Base-by-base conservation (phyloP, 1,139 yeast genomes). In the Scheffersomyces quercinus region DNA sequence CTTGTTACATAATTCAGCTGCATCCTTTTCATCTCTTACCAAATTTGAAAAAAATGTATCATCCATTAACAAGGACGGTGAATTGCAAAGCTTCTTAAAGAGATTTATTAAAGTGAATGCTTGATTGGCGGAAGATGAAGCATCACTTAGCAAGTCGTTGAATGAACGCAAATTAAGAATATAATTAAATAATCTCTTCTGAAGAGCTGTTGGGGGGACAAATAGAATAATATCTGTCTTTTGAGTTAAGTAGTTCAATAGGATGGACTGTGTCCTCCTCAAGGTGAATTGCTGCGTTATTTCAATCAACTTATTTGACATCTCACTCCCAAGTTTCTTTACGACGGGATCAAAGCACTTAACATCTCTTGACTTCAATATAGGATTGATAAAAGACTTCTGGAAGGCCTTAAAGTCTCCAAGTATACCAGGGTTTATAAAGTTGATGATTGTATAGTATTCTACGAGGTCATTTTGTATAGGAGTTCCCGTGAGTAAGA, bases 381-480 rank as follows among this genome's bases (percentile, higher is more conserved):
- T 90, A 0, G 98, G 98, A 28, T 65, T 70, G 45, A 88, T 81
- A 57, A 62, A 93, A 5, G 73, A 73, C 48, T 76, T 80, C 54
- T 86, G 90, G 59, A 93, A 93, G 2, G 70, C 65, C 29, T 77
- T 68, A 44, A 78, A 76, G 0, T 75, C 70, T 0, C 97, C 97
- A 29, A 93, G 67, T 2, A 86, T 68, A 0, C 91, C 93, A 0
- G 97, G 97, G 56, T 89, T 90, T 11, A 90, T 69, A 59, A 91
- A 91, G 56, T 90, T 86, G 5, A 86, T 79, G 59, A 93, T 81
- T 10, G 88, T 85, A 62, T 72, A 89, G 59, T 88, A 93, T 58
- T 93, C 99, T 2, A 71, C 72, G 43, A 95, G 74, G 60, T 93
- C 96, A 62, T 93, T 93, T 60, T 93, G 99, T 29, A 93, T 88